Base-by-base conservation (phyloP, 2,329 filamentous ascomycete species). In the Diaporthe sp. region DNA sequence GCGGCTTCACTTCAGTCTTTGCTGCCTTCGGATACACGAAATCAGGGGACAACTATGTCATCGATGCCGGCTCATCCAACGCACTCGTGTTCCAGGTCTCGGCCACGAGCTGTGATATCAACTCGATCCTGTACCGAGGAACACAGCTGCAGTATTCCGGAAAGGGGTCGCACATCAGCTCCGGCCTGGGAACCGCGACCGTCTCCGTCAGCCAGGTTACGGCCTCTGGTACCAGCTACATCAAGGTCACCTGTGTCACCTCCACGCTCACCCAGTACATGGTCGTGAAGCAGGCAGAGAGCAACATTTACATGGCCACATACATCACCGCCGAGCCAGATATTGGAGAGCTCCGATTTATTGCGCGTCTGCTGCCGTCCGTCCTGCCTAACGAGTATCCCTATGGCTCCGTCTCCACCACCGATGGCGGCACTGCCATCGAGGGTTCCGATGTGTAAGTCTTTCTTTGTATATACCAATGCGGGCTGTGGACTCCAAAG, bases 261-360 rank as follows among this genome's bases (percentile, higher is more conserved):
- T 55, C 65, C 3, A 70, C 65, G 9, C 49, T 90, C 74, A 90
- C 86, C 0, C 89, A 91, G 13, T 91, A 90, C 78, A 85, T 88
- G 78, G 87, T 90, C 17, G 86, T 89, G 15, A 85, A 84, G 60
- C 85, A 87, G 75, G 88, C 86, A 4, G 85, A 88, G 25, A 82
- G 85, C 37, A 87, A 85, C 3, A 85, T 91, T 31, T 86, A 85
- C 75, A 88, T 88, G 85, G 87, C 87, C 6, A 91, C 89, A 1
- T 84, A 89, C 76, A 90, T 86, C 17, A 88, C 85, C 1, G 85
- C 80, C 65, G 85, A 88, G 74, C 87, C 87, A 2, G 79, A 79
- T 0, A 78, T 88, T 42, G 87, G 87, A 58, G 89, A 91, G 80
- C 79, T 91, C 70, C 87, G 90, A 37, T 91, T 86, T 79, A 90